phyloP scores from a whole-genome alignment of 1,284 basidiomycete genomes.

The Ustilago bromivora region DNA sequence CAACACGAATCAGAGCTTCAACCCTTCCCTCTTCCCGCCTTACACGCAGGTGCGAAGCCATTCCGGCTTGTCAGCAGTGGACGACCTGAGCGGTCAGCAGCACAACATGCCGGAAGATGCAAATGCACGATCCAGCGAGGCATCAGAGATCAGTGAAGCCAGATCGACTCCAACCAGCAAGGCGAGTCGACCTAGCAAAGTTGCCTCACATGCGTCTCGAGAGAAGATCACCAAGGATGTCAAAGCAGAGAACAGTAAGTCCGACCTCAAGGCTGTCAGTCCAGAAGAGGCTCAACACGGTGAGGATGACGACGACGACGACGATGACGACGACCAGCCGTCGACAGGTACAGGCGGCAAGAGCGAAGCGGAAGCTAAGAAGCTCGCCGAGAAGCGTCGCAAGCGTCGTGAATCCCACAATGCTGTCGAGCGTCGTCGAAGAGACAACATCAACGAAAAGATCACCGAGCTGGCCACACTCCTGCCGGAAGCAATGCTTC shows the following conservation, averaged over 20 bases:
- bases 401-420: conserved; percentile 86
- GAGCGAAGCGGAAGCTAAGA: conserved; percentile 53
- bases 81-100: conserved; percentile 5
- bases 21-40: conserved; percentile 50
- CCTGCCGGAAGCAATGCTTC: conserved; percentile 77
- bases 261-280: conserved; percentile 25
- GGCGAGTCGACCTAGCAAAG: conserved; percentile 37
- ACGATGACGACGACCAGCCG: conserved; percentile 32
- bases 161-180: conserved; percentile 20
- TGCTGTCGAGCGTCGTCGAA: conserved; percentile 84
- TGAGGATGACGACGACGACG: conserved; percentile 49
- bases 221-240: conserved; percentile 29
- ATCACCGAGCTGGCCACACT: conserved; percentile 88
- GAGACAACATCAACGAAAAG: conserved; percentile 94
- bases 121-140: conserved; percentile 23
- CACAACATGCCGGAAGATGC: background rate
- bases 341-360: conserved; percentile 18
- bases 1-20: conserved; percentile 32
- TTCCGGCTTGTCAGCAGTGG: conserved; percentile 4
- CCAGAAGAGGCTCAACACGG: conserved; percentile 27
- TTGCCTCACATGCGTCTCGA: conserved; percentile 20
- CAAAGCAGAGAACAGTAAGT: conserved; percentile 19
- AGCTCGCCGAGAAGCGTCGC: conserved; percentile 77
- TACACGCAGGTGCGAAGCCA: conserved; percentile 33
- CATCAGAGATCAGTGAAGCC: conserved; percentile 27